Evolutionary conservation across 129 eudicot genomes (phyloP).

Genomic region (Lonicera japonica): DNA sequence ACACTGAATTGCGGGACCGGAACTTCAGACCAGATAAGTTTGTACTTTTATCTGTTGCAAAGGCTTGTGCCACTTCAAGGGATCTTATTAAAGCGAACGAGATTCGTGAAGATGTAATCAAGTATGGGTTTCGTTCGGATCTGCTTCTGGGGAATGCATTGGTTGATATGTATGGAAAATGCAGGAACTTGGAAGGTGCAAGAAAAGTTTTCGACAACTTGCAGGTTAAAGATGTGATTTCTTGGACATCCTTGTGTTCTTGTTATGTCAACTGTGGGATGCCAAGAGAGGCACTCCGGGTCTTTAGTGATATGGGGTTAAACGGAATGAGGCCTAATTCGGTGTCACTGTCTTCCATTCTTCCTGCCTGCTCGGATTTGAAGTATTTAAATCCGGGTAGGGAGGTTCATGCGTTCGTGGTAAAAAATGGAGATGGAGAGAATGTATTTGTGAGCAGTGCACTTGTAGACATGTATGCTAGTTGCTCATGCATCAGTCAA

Average conservation of each 20-base stretch:
- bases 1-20: conserved; percentile 30
- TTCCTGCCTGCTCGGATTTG: conserved; percentile 50
- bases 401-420: conserved; percentile 45
- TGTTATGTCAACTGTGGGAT: conserved; percentile 52
- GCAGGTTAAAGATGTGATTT: conserved; percentile 43
- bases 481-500: conserved; percentile 40
- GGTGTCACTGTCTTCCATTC: conserved; percentile 45
- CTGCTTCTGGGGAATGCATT: conserved; percentile 49
- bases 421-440: conserved; percentile 29
- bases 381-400: conserved; percentile 49
- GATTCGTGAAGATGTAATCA: conserved; percentile 34
- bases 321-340: conserved; percentile 44
- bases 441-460: conserved; percentile 51
- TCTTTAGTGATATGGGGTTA: conserved; percentile 46
- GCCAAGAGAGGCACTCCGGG: conserved; percentile 21
- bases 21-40: conserved; percentile 46
- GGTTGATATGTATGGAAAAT: conserved; percentile 59
- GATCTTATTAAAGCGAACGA: conserved; percentile 46
- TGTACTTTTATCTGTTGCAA: conserved; percentile 46
- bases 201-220: conserved; percentile 36
- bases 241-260: conserved; percentile 63
- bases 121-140: conserved; percentile 39
- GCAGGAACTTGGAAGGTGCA: conserved; percentile 43
- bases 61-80: conserved; percentile 53
- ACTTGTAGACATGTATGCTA: conserved; percentile 58